Conservation (phyloP, 768 basidiomycete genomes). For the Chlorophyllum brunneum region DNA sequence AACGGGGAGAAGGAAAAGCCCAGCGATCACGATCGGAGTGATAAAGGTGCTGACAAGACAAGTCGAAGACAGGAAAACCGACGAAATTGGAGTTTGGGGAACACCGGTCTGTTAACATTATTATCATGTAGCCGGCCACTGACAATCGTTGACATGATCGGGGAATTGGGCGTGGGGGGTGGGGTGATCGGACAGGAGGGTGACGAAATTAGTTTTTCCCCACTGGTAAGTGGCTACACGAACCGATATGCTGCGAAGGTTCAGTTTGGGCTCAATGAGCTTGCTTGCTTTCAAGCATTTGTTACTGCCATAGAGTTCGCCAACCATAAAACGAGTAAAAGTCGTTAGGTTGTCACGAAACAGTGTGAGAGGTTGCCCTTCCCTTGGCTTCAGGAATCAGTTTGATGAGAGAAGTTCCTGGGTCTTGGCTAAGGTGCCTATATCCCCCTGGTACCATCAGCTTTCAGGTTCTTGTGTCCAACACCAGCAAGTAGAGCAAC, state of each 20-base stretch:
- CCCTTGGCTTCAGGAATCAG: neutral
- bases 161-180: neutral
- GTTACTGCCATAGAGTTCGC: too few species aligned
- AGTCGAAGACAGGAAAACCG: too few species aligned
- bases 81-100: neutral
- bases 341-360: neutral
- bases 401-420: neutral
- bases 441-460: too few species aligned
- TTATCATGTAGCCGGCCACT: neutral
- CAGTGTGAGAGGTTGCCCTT: neutral
- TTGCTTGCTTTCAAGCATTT: neutral
- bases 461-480: neutral
- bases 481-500: neutral
- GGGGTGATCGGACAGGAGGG: neutral
- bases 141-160: constrained; percentile 1
- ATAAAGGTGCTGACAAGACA: too few species aligned
- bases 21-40: too few species aligned
- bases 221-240: neutral
- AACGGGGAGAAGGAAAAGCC: too few species aligned
- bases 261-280: neutral
- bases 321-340: neutral
- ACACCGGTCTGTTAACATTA: neutral
- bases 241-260: neutral
- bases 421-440: too few species aligned
- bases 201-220: neutral